Conservation (phyloP, 23 red algal genomes). For the Gracilaria vermiculophylla region DNA sequence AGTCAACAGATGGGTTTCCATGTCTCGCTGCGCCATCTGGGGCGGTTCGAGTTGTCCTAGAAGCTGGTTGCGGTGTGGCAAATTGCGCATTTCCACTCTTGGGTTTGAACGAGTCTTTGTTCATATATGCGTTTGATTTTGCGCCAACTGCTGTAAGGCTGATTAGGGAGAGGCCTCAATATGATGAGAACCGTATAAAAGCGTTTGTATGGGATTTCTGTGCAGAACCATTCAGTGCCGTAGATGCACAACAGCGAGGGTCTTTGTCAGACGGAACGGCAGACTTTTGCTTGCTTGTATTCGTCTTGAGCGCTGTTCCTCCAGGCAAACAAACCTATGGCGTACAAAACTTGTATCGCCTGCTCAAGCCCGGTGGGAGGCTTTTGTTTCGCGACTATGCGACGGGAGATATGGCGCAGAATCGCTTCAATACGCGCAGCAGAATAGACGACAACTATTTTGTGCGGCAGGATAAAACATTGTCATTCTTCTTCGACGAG, state of each 20-base stretch:
- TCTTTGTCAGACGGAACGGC: neutral
- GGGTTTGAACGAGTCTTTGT: constrained; percentile 37
- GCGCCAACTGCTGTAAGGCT: constrained; percentile 61
- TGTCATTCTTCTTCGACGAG: constrained; percentile 76
- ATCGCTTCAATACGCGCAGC: constrained; percentile 39
- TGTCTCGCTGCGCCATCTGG: constrained; percentile 11
- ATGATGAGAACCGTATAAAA: constrained; percentile 56
- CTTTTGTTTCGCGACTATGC: constrained; percentile 91
- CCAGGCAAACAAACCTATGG: constrained; percentile 38
- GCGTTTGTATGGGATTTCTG: constrained; percentile 77
- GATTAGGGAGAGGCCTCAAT: constrained; percentile 18
- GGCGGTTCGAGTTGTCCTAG: constrained; percentile 7
- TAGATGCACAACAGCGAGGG: neutral
- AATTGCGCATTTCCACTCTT: constrained; percentile 81
- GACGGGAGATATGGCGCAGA: constrained; percentile 76
- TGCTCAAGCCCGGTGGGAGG: constrained; percentile 66
- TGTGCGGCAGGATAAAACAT: constrained; percentile 77
- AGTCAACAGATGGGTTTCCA: constrained; percentile 62
- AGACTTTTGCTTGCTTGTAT: constrained; percentile 41
- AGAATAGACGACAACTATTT: constrained; percentile 71
- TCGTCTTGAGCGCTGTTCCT: constrained; percentile 75
- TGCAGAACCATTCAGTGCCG: neutral
- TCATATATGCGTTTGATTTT: constrained; percentile 84
- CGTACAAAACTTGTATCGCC: constrained; percentile 24
- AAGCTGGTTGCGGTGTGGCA: constrained; percentile 85